Base-by-base conservation (phyloP, 2,329 filamentous ascomycete species). In the Aquanectria penicillioides region DNA sequence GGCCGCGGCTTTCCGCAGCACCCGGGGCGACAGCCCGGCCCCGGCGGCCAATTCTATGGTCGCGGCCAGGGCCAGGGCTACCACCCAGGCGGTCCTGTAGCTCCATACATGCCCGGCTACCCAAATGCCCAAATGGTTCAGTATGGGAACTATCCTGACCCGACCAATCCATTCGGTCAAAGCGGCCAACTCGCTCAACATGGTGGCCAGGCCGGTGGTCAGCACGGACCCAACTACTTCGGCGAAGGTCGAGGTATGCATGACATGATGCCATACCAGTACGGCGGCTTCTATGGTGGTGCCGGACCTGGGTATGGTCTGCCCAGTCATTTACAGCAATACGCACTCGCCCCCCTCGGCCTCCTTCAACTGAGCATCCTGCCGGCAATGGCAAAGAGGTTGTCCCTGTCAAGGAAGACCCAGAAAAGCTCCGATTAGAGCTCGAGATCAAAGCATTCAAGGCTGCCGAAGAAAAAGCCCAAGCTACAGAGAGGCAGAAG, bases 341-440 rank as follows among this genome's bases (percentile, higher is more conserved):
- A 78, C 63, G 80, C 77, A 50, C 65, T 74, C 9, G 69, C 70
- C 1, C 73, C n/a, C 79, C 77, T 1, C 76, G 75, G 0, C 76
- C 79, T 5, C 78, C 81, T 0, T 71, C 77, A 4, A 80, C 80
- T 4, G 80, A 82, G 54, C 68, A 73, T 13, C 74, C 76, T 1
- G 76, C 68, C 12, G 70, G 63, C n/a, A 65, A 76, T 6, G 71
- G 76, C 5, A 80, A 81, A 5, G 78, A 80, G 2, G 75, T 77
- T 6, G 75, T 75, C 12, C 71, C 73, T 11, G 69, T 68, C 5
- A 70, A 70, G 25, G 84, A 70, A 13, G 85, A 89, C 50, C 80
- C 83, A 2, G 84, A 89, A 54, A 86, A 86, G 67, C 78, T 89
- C 61, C 79, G 79, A n/a, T 81, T 89, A 55, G 83, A 89, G 61